phyloP scores from a whole-genome alignment of 257 asterid species.

The Verbena officinalis region DNA sequence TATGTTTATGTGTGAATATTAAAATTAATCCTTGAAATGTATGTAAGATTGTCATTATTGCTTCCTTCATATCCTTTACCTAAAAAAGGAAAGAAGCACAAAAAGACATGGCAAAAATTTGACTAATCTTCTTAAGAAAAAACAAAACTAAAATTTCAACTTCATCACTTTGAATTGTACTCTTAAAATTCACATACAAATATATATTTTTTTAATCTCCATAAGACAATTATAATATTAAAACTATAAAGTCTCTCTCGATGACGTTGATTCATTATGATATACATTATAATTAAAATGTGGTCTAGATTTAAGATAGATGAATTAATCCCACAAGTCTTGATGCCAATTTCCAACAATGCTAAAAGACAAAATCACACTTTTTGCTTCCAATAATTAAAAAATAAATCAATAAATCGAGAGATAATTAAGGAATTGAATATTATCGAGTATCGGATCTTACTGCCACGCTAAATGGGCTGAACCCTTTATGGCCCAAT shows the following conservation, averaged over 20 bases:
- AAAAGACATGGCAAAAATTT: not conserved
- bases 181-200: not conserved
- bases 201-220: not conserved
- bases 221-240: not conserved
- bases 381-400: constrained; percentile 1
- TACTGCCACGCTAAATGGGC: constrained; percentile 44
- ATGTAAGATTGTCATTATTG: too few species aligned
- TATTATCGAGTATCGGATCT: not conserved
- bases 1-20: too few species aligned
- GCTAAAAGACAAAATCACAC: constrained; percentile 25
- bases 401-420: not conserved
- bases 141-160: not conserved
- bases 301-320: not conserved
- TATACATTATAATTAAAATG: not conserved
- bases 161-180: not conserved
- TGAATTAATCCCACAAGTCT: not conserved
- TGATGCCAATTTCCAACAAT: constrained; percentile 2
- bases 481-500: not conserved
- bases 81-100: too few species aligned
- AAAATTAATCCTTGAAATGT: too few species aligned
- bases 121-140: not conserved
- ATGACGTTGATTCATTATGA: not conserved
- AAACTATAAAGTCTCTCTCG: not conserved
- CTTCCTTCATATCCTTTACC: too few species aligned
- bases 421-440: not conserved